Evolutionary conservation across 305 asterid species (phyloP).

Genomic region (Solanum chacoense): DNA sequence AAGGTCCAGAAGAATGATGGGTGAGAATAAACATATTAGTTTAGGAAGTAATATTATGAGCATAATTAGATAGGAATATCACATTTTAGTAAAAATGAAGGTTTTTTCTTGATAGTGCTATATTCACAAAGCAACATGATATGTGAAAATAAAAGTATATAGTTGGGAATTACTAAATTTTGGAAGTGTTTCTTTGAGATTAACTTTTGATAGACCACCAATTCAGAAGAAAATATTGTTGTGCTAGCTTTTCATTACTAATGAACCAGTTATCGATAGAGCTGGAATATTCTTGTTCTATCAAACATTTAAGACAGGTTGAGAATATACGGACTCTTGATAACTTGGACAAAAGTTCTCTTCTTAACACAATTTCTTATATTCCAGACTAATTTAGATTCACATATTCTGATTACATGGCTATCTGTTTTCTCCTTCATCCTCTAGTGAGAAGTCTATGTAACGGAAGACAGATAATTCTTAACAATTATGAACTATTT

Average conservation of each 20-base stretch:
- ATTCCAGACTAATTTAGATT: not conserved
- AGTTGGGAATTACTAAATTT: not conserved
- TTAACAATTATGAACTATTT: not conserved
- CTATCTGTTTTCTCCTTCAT: not conserved
- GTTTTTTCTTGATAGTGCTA: not conserved
- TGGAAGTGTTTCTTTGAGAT: not conserved
- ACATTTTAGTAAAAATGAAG: not conserved
- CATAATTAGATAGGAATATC: not conserved
- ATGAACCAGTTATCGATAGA: not conserved
- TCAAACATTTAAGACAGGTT: not conserved
- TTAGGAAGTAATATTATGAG: not conserved
- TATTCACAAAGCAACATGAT: not conserved
- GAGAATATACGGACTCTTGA: not conserved
- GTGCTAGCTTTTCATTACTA: not conserved
- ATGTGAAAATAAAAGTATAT: not conserved
- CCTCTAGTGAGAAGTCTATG: not conserved
- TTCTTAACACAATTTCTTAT: not conserved
- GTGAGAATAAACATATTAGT: not conserved
- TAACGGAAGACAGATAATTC: not conserved
- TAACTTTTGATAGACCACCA: not conserved
- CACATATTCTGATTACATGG: not conserved
- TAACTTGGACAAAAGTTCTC: not conserved
- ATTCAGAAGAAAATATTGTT: not conserved
- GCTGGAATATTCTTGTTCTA: not conserved
- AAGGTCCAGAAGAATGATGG: not conserved